A percentile compares a stretch with the other conserved stretches of the same genome.
Conservation (phyloP, 495 filamentous ascomycete genomes). For the Trichoderma reesei region DNA sequence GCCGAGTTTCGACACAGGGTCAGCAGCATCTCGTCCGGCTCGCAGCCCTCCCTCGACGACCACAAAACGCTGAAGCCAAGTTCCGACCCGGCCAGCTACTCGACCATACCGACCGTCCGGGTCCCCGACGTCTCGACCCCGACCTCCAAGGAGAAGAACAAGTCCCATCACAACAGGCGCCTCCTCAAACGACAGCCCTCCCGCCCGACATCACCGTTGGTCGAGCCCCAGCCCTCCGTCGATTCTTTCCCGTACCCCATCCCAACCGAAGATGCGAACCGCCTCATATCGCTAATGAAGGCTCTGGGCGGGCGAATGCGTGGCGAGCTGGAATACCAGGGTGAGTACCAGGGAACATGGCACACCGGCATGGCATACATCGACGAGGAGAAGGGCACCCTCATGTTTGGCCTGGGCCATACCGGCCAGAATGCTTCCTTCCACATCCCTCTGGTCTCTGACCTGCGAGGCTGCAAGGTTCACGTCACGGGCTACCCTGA, state of each 20-base stretch:
- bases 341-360: conserved; percentile 47
- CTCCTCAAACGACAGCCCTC: conserved; percentile 40
- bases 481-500: conserved; percentile 55
- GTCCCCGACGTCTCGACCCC: conserved; percentile 28
- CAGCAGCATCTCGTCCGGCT: conserved; percentile 37
- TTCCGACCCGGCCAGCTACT: conserved; percentile 29
- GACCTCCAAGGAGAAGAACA: conserved; percentile 23
- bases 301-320: conserved; percentile 58
- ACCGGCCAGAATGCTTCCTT: conserved; percentile 39
- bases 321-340: conserved; percentile 56
- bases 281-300: conserved; percentile 58
- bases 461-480: conserved; percentile 81
- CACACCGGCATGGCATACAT: conserved; percentile 53
- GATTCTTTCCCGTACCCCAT: conserved; percentile 47
- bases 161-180: conserved; percentile 29
- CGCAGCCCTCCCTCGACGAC: conserved; percentile 32
- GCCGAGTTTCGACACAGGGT: conserved; percentile 38
- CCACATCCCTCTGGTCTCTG: conserved; percentile 51
- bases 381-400: conserved; percentile 52
- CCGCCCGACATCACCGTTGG: conserved; percentile 38
- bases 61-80: conserved; percentile 24
- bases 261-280: conserved; percentile 51
- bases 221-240: conserved; percentile 37
- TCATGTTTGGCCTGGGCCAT: conserved; percentile 52
- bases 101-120: conserved; percentile 25